These are phyloP conservation scores for Porphyrellus cyaneotinctus DNA, from an alignment of 768 basidiomycete genomes.

Conservation along the genomic window DNA sequence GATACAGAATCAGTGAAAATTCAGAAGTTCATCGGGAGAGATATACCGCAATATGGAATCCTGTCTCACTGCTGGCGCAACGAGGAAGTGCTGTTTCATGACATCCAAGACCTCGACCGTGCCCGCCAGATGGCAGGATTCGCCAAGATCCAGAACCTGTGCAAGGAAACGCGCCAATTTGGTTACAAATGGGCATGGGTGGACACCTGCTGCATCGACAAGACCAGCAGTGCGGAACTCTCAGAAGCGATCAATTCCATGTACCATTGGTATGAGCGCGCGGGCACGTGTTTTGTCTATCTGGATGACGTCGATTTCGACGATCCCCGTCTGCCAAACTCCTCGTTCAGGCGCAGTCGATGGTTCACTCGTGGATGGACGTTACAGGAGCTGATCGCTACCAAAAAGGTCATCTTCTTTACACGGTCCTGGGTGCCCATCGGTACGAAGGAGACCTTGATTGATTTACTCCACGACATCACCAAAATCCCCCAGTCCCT, in stretches of 20 bases:
- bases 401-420: neutral
- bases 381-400: neutral
- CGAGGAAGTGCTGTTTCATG: neutral
- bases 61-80: neutral
- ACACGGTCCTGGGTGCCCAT: neutral
- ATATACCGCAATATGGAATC: neutral
- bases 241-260: too few species aligned
- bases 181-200: neutral
- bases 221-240: neutral
- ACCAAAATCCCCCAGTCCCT: neutral
- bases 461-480: neutral
- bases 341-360: neutral
- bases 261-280: too few species aligned
- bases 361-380: neutral
- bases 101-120: neutral
- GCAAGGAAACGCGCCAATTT: neutral
- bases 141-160: neutral
- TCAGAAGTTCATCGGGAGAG: too few species aligned
- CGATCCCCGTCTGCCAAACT: neutral
- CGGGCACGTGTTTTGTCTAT: too few species aligned
- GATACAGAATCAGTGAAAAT: too few species aligned
- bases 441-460: neutral
- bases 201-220: neutral
- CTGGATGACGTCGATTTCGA: too few species aligned
- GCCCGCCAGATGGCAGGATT: neutral